Evolutionary conservation across 768 basidiomycete genomes (phyloP).

Genomic region (Tremella yokohamensis): DNA sequence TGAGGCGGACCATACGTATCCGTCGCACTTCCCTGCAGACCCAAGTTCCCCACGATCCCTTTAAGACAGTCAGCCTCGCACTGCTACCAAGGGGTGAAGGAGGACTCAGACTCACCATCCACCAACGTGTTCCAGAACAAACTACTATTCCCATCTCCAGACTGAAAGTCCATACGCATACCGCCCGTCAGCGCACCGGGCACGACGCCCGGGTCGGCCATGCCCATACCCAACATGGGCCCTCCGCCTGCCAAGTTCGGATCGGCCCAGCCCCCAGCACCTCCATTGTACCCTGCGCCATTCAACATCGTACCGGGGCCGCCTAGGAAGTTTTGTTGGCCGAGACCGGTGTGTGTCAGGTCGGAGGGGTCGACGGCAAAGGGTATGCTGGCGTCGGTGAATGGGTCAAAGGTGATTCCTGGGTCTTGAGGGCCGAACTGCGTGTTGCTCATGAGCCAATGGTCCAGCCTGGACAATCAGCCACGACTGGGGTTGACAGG

Average conservation of each 20-base stretch:
- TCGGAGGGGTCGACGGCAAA: slow-evolving; percentile 5
- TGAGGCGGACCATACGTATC: no score
- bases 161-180: neutral
- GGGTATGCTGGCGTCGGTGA: neutral
- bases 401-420: slow-evolving; percentile 22
- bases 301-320: no score
- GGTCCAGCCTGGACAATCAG: slow-evolving; percentile 30
- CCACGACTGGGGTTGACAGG: neutral
- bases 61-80: no score
- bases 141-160: slow-evolving; percentile 20
- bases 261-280: neutral
- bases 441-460: slow-evolving; percentile 40
- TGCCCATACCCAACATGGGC: slow-evolving; percentile 1
- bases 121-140: slow-evolving; percentile 27
- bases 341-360: neutral
- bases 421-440: slow-evolving; percentile 24
- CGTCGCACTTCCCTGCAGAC: no score
- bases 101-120: slow-evolving; percentile 13
- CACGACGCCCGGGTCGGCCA: neutral
- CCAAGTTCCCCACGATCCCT: no score
- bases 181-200: slow-evolving; percentile 3
- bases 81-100: no score
- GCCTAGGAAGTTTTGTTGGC: neutral
- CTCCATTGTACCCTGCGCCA: neutral
- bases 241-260: slow-evolving; percentile 3